A percentile compares a stretch with the other conserved stretches of the same genome.
Conservation (phyloP, 2,329 filamentous ascomycete genomes). For the Colletotrichum filicis region DNA sequence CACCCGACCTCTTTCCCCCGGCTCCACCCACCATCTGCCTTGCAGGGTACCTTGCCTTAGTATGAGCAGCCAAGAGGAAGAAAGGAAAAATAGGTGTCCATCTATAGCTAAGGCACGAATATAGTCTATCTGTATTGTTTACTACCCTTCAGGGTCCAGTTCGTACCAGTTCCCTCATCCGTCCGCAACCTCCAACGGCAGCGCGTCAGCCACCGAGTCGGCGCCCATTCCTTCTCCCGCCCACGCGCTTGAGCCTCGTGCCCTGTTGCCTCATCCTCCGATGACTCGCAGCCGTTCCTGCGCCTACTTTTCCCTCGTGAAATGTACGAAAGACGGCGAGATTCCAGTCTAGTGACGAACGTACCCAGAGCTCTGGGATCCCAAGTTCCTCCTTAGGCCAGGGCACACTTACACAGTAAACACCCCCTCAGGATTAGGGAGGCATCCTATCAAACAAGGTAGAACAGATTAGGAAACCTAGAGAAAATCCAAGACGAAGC, state of each 20-base stretch:
- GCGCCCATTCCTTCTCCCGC: conserved; percentile 20
- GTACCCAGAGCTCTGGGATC: conserved; percentile 1
- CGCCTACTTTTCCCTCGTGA: not conserved
- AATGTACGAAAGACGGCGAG: not conserved
- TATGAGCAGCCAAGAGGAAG: not conserved
- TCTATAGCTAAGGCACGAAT: not conserved
- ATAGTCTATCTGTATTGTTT: not conserved
- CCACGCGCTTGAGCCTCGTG: conserved; percentile 35
- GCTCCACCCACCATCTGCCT: too few species aligned
- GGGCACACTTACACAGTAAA: not conserved
- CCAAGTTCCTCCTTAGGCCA: conserved; percentile 11
- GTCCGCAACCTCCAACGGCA: conserved; percentile 7
- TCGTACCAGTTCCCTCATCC: not conserved
- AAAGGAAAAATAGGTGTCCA: not conserved
- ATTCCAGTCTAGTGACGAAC: conserved; percentile 1
- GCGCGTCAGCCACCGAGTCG: conserved; percentile 28
- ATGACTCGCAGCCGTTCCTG: conserved; percentile 18
- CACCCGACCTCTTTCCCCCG: not conserved
- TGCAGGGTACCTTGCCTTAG: not conserved
- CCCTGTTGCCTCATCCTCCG: conserved; percentile 19
- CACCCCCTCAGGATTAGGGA: too few species aligned
- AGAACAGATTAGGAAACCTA: too few species aligned
- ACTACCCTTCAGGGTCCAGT: not conserved
- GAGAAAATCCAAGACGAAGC: conserved; percentile 16
- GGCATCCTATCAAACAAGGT: too few species aligned